phyloP scores from a whole-genome alignment of 192 early-diverging fungal species.

The Gonapodya sp. region DNA sequence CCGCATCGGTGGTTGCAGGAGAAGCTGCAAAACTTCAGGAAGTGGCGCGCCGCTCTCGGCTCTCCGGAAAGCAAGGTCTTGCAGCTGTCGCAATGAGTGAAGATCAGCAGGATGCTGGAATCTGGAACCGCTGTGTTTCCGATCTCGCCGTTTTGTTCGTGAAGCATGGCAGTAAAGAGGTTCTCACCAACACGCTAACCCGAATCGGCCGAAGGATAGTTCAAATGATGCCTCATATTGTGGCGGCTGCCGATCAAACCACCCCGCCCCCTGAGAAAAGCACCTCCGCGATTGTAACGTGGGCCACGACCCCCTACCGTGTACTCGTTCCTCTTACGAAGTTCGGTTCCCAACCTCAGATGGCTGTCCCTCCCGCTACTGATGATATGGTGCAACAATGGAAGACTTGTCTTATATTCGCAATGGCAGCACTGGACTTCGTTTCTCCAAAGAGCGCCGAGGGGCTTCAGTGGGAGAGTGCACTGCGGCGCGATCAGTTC shows the following conservation, averaged over 20 bases:
- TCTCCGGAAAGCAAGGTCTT: neutral
- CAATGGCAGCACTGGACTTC: conserved; percentile 27
- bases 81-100: neutral
- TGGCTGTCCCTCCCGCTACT: conserved; percentile 22
- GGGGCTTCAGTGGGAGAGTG: conserved; percentile 35
- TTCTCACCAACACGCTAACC: neutral
- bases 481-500: conserved; percentile 15
- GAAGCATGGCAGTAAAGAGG: too few relatives aligned
- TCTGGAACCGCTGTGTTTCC: too few relatives aligned
- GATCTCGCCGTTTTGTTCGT: too few relatives aligned
- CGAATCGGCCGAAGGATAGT: neutral
- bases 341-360: neutral
- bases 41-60: neutral
- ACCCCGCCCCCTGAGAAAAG: neutral
- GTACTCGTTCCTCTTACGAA: neutral
- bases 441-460: neutral
- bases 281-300: neutral
- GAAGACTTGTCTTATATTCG: conserved; percentile 60
- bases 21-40: neutral
- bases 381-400: conserved; percentile 65
- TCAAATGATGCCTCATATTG: neutral
- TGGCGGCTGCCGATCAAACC: neutral
- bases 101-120: too few relatives aligned
- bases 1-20: neutral
- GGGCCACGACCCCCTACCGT: neutral